Conservation (phyloP, 257 asterid genomes). For the Coffea canephora region DNA sequence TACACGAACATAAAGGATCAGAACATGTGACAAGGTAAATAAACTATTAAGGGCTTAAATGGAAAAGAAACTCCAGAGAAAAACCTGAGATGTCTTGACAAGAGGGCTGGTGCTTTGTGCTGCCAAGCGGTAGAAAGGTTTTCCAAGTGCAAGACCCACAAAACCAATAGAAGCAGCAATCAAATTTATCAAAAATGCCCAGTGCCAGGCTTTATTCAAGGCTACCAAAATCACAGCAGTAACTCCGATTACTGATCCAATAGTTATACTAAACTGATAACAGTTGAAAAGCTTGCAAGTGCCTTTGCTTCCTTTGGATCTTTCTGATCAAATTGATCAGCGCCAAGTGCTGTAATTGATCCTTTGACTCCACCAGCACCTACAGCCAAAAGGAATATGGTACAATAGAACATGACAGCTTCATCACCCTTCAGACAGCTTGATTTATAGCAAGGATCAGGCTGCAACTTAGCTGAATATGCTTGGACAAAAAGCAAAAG, state of each 20-base stretch:
- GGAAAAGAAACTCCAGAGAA: background rate
- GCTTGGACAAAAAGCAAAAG: constrained; percentile 48
- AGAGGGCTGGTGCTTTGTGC: constrained; percentile 34
- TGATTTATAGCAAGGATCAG: constrained; percentile 29
- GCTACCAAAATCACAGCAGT: constrained; percentile 51
- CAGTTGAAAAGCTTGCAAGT: constrained; percentile 53
- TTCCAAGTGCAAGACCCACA: constrained; percentile 41
- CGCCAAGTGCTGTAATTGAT: constrained; percentile 49
- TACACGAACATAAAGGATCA: background rate
- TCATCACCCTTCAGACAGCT: constrained; percentile 36
- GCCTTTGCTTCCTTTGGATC: constrained; percentile 35
- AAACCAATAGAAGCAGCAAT: constrained; percentile 33
- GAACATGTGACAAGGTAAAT: background rate
- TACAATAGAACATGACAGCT: constrained; percentile 41
- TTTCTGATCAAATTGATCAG: constrained; percentile 47
- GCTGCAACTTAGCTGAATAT: constrained; percentile 30
- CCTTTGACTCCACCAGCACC: constrained; percentile 63
- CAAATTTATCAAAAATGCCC: constrained; percentile 53
- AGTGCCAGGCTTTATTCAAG: constrained; percentile 47
- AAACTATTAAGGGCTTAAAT: background rate
- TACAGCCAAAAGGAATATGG: constrained; percentile 42
- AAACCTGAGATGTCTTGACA: constrained; percentile 39
- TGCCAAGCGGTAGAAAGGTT: constrained; percentile 37
- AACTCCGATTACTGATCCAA: constrained; percentile 53
- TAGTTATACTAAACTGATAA: constrained; percentile 39